phyloP scores from a whole-genome alignment of 2,329 filamentous ascomycete genomes.

The Xylariaceae sp. region DNA sequence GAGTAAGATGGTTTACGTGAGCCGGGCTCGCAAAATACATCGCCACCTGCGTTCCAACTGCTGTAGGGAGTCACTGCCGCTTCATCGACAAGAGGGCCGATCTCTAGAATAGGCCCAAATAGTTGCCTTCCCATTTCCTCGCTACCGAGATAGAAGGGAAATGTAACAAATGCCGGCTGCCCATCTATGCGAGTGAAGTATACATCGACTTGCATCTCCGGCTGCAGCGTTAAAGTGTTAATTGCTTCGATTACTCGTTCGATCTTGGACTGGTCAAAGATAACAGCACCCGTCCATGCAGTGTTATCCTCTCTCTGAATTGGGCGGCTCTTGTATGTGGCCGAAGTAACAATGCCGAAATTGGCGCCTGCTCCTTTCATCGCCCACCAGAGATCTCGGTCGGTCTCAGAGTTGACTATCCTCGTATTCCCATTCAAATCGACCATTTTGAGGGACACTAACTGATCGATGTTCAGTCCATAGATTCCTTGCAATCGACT shows the following conservation, averaged over 20 bases:
- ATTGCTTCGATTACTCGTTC: slow-evolving; percentile 35
- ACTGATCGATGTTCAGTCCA: slow-evolving; percentile 31
- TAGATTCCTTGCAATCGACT: slow-evolving; percentile 19
- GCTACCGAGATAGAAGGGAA: slow-evolving; percentile 34
- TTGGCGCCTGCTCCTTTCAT: slow-evolving; percentile 50
- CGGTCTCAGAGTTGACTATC: slow-evolving; percentile 22
- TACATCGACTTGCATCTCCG: slow-evolving; percentile 36
- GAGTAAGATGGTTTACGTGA: slow-evolving; percentile 40
- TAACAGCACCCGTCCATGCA: slow-evolving; percentile 25
- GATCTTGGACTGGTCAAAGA: slow-evolving; percentile 27
- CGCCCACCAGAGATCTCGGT: slow-evolving; percentile 47
- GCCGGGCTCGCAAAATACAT: slow-evolving; percentile 36
- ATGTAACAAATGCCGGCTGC: slow-evolving; percentile 24
- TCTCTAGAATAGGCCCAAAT: slow-evolving; percentile 35
- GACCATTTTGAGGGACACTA: slow-evolving; percentile 32
- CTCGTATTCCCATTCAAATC: slow-evolving; percentile 24
- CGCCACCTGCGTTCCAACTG: slow-evolving; percentile 38
- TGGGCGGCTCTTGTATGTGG: slow-evolving; percentile 11
- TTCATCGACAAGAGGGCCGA: slow-evolving; percentile 30
- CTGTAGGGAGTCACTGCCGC: slow-evolving; percentile 34
- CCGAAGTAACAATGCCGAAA: slow-evolving; percentile 47
- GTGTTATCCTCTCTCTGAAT: no score
- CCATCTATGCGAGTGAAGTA: slow-evolving; percentile 29
- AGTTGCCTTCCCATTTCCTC: slow-evolving; percentile 29
- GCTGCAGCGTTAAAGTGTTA: slow-evolving; percentile 34